Base-by-base conservation (phyloP, 1,284 basidiomycete species). In the Sporisorium graminicola region DNA sequence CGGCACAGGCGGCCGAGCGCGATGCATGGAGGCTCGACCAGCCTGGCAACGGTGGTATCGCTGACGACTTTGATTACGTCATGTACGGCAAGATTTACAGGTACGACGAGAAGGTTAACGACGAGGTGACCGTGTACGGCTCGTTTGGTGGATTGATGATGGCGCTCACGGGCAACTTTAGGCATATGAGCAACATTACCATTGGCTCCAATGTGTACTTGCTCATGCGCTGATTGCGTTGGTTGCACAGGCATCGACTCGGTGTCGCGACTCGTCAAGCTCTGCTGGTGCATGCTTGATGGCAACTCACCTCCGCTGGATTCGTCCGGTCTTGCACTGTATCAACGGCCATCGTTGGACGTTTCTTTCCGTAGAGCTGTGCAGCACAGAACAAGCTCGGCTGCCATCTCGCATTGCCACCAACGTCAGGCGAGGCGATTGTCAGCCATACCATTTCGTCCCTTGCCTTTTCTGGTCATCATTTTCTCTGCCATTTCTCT, bases 31-130 rank as follows among this genome's bases (percentile, higher is more conserved):
- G 95, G 86, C 93, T 94, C 84, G 92, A 94, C 87, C 90, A 93
- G 58, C 93, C 93, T 86, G 92, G 93, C 5, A 89, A 90, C 77
- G 89, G 92, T 83, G 95, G 95, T 0, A 86, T 99, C 33, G 95
- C 98, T 74, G 93, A 95, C 70, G 95, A 98, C 79, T 99, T 94
- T 82, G 96, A 98, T 85, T 99, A 99, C 88, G 96, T 99, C 76
- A 98, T 98, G 95, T 95, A 94, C 86, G 96, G 96, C 49, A 98
- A 97, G 91, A 92, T 99, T 52, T 99, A 99, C 89, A 94, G 95
- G 86, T 98, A 97, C 86, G 96, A 99, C 86, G 92, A 93, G 29
- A 92, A 91, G 75, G 90, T 90, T 24, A 89, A 90, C 44, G 93
- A 94, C 78, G 90, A 91, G 80, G 93, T 95, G 58, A 98, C 95